Base-by-base conservation (phyloP, 257 asterid genomes). In the Primulina tabacum region DNA sequence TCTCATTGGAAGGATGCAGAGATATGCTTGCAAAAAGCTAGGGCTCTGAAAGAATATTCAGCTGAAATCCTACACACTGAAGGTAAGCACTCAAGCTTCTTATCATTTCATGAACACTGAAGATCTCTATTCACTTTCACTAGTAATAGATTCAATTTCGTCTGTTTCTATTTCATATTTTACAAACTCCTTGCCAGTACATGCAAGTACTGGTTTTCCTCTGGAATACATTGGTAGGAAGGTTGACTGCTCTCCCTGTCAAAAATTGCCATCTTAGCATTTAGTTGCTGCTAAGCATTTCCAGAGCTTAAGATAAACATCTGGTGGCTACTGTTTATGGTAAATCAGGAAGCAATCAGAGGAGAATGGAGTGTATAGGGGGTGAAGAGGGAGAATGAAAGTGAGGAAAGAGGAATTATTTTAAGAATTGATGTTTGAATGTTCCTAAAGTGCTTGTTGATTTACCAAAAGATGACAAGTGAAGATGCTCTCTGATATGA, bases 1-100 rank as follows among this genome's bases (percentile, higher is more conserved):
- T 86, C 97, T 60, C 95, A 86, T 71, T 94, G 96, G 96, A 89
- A 83, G 75, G 99, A 94, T 78, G 92, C 97, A 17, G 99, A 94
- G 82, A 74, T 87, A 74, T 94, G 99, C 79, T 85, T 94, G 82
- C 82, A 28, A 59, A 91, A 89, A 87, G 98, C 99, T 76, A 88
- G 89, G 76, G 80, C 77, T 65, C 81, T 94, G 64, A 81, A 83
- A 47, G 92, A 80, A 73, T 88, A 79, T 83, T 94, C 98, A 35
- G 87, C 96, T 29, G 97, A 88, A 80, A 91, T 82, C n/a, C 82
- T 88, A 74, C 95, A 84, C 68, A 79, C 89, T 14, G 96, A 94
- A 85, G 99, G 99, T 85, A 79, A 82, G 82, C 38, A 67, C 61
- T 61, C 67, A 21, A 68, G 61, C 52, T 62, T 43, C 60, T 43